These are phyloP conservation scores for Kwoniella newhampshirensis DNA, from an alignment of 768 basidiomycete genomes.

Conservation along the genomic window DNA sequence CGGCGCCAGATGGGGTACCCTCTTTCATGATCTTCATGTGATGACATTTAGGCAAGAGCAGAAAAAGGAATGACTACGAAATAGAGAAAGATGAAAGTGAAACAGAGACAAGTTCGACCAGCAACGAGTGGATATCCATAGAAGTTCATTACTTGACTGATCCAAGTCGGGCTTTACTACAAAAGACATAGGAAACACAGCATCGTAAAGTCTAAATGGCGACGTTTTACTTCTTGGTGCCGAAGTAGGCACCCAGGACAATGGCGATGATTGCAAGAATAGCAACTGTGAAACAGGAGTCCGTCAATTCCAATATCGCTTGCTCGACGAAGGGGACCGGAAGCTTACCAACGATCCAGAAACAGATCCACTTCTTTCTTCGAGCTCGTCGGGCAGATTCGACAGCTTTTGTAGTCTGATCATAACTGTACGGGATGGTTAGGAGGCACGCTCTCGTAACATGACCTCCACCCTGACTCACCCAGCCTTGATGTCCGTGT, in stretches of 20 bases:
- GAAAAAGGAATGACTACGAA: too few species aligned
- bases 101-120: too few species aligned
- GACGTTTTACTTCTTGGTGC: conserved; percentile 16
- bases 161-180: too few species aligned
- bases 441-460: background rate
- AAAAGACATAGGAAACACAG: too few species aligned
- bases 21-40: too few species aligned
- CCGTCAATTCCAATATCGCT: conserved; percentile 1
- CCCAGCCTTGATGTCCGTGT: conserved; percentile 71
- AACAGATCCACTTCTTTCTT: conserved; percentile 97
- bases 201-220: background rate
- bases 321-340: background rate
- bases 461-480: conserved; percentile 54
- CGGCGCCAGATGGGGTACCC: too few species aligned
- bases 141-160: too few species aligned
- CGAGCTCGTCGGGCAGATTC: conserved; percentile 80
- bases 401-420: conserved; percentile 84
- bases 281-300: conserved; percentile 22
- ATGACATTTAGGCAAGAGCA: too few species aligned
- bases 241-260: conserved; percentile 40
- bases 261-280: conserved; percentile 37
- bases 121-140: too few species aligned
- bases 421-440: conserved; percentile 59
- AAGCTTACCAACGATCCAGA: conserved; percentile 56
- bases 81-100: too few species aligned